Base-by-base conservation (phyloP, 2,329 filamentous ascomycete genomes). In the Stemphylium vesicarium region DNA sequence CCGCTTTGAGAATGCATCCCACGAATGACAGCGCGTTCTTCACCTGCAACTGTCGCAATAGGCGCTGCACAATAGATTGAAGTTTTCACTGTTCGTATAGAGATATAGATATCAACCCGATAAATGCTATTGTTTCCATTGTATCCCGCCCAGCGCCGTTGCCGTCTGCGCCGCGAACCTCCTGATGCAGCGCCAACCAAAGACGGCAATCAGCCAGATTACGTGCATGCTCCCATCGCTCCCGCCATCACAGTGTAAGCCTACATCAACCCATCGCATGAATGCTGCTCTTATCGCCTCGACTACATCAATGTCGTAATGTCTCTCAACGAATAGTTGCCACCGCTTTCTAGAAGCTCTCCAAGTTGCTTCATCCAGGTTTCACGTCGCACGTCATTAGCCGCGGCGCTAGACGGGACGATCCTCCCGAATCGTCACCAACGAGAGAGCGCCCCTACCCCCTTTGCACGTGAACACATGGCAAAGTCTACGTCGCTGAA, bases 331-430 rank as follows among this genome's bases (percentile, higher is more conserved):
- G 26, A 9, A 8, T n/a, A 36, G 47, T 47, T 39, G 37, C 35
- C 48, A 40, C n/a, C 33, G 39, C 35, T 37, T 53, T 48, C 46
- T 54, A 39, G 50, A 60, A 60, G 43, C 50, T 57, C 46, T 60
- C 54, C 53, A 49, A 54, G 49, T 60, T 64, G 59, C 55, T 62
- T 61, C 59, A 56, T 59, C 38, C 58, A 47, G 37, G 62, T 66
- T 66, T 66, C 63, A 62, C 24, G 53, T 64, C 44, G 56, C 63
- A 64, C 62, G 59, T 66, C 63, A 63, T 64, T 56, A 61, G 59
- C 53, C 52, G 62, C 50, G 51, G 22, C 57, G 57, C 62, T 63
- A 63, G 52, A 52, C 37, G 39, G 49, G 53, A 59, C 48, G 59
- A 56, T 65, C 62, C 53, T 60, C 59, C 50, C 53, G 48, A 56